Percentiles rank a stretch among this genome's conserved stretches.
phyloP scores from a whole-genome alignment of 1,284 basidiomycete genomes.

The Irpex lacteus region DNA sequence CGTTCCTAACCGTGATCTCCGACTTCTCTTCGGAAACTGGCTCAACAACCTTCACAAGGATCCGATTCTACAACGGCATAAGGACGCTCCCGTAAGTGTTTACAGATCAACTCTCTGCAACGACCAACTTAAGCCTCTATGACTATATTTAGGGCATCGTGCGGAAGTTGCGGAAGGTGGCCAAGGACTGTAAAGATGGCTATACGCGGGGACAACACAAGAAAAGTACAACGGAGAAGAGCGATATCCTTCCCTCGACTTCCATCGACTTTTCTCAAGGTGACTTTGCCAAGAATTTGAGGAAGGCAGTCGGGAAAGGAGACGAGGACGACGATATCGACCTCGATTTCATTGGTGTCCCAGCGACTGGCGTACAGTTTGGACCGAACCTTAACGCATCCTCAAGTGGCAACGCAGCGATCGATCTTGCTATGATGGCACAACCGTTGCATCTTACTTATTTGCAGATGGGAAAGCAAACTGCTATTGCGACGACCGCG shows the following conservation, averaged over 20 bases:
- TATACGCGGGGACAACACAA: conserved; percentile 43
- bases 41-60: conserved; percentile 73
- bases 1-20: conserved; percentile 73
- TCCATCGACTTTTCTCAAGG: conserved; percentile 22
- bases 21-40: conserved; percentile 71
- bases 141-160: conserved; percentile 60
- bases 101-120: neutral
- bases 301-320: conserved; percentile 37
- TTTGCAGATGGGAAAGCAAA: conserved; percentile 39
- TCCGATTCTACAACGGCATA: conserved; percentile 59
- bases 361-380: conserved; percentile 13
- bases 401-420: conserved; percentile 17
- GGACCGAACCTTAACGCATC: conserved; percentile 9
- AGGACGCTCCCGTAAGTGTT: conserved; percentile 65
- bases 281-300: conserved; percentile 57
- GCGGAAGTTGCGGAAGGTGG: conserved; percentile 76
- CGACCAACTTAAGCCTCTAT: neutral
- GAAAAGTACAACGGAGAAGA: conserved; percentile 5
- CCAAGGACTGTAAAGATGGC: conserved; percentile 71
- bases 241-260: neutral
- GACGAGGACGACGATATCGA: conserved; percentile 71
- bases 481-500: conserved; percentile 20
- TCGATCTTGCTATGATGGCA: conserved; percentile 31
- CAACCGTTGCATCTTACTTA: conserved; percentile 45
- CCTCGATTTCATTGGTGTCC: conserved; percentile 53